A percentile compares a stretch with the other conserved stretches of the same genome.
Evolutionary conservation across 768 basidiomycete genomes (phyloP).

Genomic region (Psilocybe cyanescens): DNA sequence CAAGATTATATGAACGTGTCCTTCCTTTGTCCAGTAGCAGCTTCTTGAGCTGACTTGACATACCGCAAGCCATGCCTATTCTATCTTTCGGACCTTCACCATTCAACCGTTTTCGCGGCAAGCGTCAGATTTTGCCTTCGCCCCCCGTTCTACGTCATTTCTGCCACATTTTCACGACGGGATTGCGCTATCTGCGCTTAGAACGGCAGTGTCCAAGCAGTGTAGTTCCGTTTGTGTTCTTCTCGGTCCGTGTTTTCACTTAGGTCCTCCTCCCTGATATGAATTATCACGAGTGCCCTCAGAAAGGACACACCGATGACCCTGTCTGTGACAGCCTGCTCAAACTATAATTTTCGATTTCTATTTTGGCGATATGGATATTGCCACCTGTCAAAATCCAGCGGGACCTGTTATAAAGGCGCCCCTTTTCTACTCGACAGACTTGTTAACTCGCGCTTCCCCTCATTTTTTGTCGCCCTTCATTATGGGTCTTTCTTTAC

Average conservation of each 20-base stretch:
- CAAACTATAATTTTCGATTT: conserved; percentile 17
- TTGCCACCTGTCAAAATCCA: conserved; percentile 32
- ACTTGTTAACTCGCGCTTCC: conserved; percentile 15
- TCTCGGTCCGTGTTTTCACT: conserved; percentile 15
- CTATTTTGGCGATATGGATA: conserved; percentile 27
- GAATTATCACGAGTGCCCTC: conserved; percentile 20
- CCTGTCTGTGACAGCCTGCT: conserved; percentile 20
- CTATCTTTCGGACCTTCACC: conserved; percentile 21
- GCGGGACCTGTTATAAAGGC: conserved; percentile 26
- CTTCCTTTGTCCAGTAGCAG: conserved; percentile 25
- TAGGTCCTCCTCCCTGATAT: conserved; percentile 16
- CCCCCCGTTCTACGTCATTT: conserved; percentile 11
- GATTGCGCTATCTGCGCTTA: conserved; percentile 7
- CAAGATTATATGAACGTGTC: conserved; percentile 27
- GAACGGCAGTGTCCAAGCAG: conserved; percentile 16
- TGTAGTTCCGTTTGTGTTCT: conserved; percentile 4
- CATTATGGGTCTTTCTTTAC: conserved; percentile 22
- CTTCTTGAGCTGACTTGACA: conserved; percentile 38
- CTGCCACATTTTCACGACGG: conserved; percentile 7
- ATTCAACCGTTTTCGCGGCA: conserved; percentile 19
- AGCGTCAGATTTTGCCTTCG: conserved; percentile 19
- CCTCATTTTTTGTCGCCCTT: conserved; percentile 21
- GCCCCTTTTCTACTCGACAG: conserved; percentile 11
- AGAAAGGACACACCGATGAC: conserved; percentile 18
- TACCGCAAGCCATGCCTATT: conserved; percentile 34